phyloP scores from a whole-genome alignment of 164 flowering plant genomes.

The Akebia trifoliata region DNA sequence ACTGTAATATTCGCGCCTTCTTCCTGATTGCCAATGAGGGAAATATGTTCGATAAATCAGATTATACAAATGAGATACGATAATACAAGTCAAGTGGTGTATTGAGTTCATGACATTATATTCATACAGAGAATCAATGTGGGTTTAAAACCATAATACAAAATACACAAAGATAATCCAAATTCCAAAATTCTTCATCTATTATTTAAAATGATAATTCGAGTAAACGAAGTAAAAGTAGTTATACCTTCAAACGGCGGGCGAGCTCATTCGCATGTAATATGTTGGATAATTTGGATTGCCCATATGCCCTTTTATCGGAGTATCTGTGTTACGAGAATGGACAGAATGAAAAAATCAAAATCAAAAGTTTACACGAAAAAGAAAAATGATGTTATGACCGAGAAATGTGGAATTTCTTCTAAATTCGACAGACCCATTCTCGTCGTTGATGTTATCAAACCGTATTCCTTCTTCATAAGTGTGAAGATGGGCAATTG shows the following conservation, averaged over 20 bases:
- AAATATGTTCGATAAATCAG: neutral
- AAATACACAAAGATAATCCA: neutral
- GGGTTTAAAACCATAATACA: neutral
- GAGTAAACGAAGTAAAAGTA: neutral
- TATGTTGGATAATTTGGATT: slow-evolving; percentile 87
- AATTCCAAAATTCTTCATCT: neutral
- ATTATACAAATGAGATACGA: neutral
- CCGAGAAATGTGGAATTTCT: neutral
- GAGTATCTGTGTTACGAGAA: slow-evolving; percentile 50
- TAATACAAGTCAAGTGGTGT: neutral
- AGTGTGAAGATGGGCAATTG: slow-evolving; percentile 70
- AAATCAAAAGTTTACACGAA: neutral
- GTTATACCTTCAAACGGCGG: slow-evolving; percentile 68
- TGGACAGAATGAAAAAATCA: neutral
- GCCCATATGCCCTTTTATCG: slow-evolving; percentile 91
- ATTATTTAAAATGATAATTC: neutral
- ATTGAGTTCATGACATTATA: neutral
- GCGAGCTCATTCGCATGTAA: slow-evolving; percentile 88
- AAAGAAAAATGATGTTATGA: too few relatives aligned
- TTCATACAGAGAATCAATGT: neutral
- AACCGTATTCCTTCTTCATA: slow-evolving; percentile 65
- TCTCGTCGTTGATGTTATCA: slow-evolving; percentile 49
- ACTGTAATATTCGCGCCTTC: slow-evolving; percentile 80
- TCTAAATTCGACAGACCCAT: slow-evolving; percentile 33
- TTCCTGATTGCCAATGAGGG: slow-evolving; percentile 36